Conservation (phyloP, 352 stramenopile species). For the Globisporangium sylvaticum region DNA sequence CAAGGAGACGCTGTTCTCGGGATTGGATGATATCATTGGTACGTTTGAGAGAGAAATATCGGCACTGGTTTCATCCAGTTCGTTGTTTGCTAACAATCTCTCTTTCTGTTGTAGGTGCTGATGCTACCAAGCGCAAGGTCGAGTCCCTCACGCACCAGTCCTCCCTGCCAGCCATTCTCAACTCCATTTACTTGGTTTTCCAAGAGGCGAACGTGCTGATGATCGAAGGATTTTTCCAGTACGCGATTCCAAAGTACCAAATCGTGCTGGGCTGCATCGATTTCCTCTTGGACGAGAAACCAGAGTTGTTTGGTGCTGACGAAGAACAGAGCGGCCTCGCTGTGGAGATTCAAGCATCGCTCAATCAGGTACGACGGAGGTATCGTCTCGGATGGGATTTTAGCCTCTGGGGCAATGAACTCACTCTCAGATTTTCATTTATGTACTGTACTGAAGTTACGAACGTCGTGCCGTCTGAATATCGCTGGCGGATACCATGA, state of each 20-base stretch:
- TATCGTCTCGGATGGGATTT: too few species aligned
- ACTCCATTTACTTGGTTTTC: conserved; percentile 31
- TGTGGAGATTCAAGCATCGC: not conserved
- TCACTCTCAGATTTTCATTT: too few species aligned
- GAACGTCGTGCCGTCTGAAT: conserved; percentile 49
- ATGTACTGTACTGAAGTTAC: conserved; percentile 28
- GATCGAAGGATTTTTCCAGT: conserved; percentile 59
- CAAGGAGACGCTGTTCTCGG: conserved; percentile 24
- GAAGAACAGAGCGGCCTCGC: not conserved
- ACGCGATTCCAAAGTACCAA: conserved; percentile 57
- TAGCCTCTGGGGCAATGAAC: too few species aligned
- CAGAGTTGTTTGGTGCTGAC: not conserved
- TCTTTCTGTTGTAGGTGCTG: not conserved
- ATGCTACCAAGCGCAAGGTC: not conserved
- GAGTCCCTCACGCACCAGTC: conserved; percentile 6
- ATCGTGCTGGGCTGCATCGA: conserved; percentile 34
- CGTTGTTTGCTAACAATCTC: too few species aligned
- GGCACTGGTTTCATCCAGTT: too few species aligned
- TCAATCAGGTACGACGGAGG: conserved; percentile 1
- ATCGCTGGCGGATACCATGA: conserved; percentile 58
- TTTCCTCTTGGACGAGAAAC: conserved; percentile 11
- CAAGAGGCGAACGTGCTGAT: conserved; percentile 58
- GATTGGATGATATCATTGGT: conserved; percentile 15
- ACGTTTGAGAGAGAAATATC: too few species aligned
- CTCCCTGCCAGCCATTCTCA: conserved; percentile 20